phyloP scores from a whole-genome alignment of 176 grass and related monocot species.

The Hordeum marinum region DNA sequence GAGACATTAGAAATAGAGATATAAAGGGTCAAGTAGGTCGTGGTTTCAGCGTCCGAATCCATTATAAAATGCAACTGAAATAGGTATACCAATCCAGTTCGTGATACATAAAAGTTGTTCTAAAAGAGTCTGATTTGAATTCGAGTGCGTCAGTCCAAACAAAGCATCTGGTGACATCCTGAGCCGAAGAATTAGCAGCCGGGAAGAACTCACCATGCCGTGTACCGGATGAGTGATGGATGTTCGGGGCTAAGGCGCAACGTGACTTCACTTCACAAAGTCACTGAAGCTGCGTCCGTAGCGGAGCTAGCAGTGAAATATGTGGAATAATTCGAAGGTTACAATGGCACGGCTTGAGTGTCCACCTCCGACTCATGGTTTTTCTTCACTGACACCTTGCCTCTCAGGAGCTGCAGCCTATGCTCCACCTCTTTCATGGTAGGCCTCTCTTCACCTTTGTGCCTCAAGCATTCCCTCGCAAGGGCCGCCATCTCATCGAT shows the following conservation, averaged over 20 bases:
- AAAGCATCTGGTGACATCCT: neutral
- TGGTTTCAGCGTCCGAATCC: too few relatives aligned
- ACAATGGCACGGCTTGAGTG: neutral
- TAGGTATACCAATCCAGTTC: neutral
- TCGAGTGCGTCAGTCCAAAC: neutral
- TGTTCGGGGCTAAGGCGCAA: too few relatives aligned
- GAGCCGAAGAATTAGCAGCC: neutral
- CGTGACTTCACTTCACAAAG: too few relatives aligned
- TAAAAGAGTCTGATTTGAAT: neutral
- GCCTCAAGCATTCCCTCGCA: constrained; percentile 19
- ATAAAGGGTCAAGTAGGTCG: too few relatives aligned
- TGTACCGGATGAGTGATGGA: too few relatives aligned
- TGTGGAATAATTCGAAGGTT: neutral
- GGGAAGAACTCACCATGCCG: neutral
- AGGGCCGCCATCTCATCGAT: constrained; percentile 10
- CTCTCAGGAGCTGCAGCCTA: constrained; percentile 21
- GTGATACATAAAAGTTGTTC: neutral
- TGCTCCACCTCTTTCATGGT: constrained; percentile 28
- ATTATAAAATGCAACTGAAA: neutral
- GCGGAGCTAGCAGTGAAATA: neutral
- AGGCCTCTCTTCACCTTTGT: constrained; percentile 18
- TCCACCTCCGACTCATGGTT: neutral
- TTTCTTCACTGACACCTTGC: neutral
- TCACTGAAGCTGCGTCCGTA: too few relatives aligned
- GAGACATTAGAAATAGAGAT: too few relatives aligned